These are phyloP conservation scores for Vitis amurensis DNA, from an alignment of 164 flowering plant genomes.

Conservation along the genomic window DNA sequence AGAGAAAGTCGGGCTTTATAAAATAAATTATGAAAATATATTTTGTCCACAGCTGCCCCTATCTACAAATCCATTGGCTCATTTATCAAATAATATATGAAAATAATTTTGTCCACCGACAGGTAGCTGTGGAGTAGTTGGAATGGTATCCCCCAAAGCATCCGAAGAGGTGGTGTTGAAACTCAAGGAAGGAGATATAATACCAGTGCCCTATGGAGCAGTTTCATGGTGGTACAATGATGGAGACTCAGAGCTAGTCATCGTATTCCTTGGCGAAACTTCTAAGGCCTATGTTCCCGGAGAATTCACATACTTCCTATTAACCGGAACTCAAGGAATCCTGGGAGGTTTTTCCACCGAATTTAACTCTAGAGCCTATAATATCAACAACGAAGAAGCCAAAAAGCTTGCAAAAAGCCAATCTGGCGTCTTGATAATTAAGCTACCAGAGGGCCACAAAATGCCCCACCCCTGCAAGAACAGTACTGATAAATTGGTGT, in stretches of 20 bases:
- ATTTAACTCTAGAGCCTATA: constrained; percentile 11
- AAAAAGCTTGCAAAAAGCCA: constrained; percentile 24
- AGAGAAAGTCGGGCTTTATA: too few species aligned
- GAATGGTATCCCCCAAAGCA: constrained; percentile 12
- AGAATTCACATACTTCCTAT: constrained; percentile 28
- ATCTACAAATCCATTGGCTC: too few species aligned
- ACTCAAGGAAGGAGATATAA: constrained; percentile 26
- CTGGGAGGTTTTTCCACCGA: constrained; percentile 24
- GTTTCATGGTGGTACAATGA: constrained; percentile 44
- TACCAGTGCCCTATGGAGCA: constrained; percentile 25
- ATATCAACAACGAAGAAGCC: constrained; percentile 10
- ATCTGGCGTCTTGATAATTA: constrained; percentile 17
- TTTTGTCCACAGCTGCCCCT: too few species aligned
- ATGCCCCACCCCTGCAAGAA: constrained; percentile 16
- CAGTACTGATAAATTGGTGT: neutral
- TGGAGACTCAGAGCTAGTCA: constrained; percentile 26
- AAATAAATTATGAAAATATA: too few species aligned
- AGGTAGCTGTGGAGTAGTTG: constrained; percentile 19
- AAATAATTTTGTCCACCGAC: neutral
- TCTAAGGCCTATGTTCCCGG: constrained; percentile 26
- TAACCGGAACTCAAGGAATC: constrained; percentile 23
- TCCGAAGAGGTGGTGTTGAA: constrained; percentile 24
- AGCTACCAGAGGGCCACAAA: constrained; percentile 11
- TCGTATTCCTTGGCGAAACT: constrained; percentile 35
- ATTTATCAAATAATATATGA: too few species aligned